Conservation (phyloP, 768 basidiomycete genomes). For the Boletus rufocinnamomeus region DNA sequence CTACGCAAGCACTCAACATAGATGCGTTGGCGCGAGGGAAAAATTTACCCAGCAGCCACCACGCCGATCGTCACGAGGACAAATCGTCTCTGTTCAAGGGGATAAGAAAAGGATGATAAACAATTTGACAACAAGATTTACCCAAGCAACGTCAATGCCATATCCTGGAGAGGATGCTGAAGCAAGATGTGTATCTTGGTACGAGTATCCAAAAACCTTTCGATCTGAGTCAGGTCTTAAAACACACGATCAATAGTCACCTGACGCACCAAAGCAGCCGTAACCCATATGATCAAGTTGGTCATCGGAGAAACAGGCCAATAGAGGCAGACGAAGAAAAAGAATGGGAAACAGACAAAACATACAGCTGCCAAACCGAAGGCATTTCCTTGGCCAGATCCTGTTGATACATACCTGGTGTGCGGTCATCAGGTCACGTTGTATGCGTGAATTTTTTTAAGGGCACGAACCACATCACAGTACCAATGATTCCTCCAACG, state of each 20-base stretch:
- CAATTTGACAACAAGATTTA: constrained; percentile 26
- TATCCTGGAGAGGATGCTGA: constrained; percentile 54
- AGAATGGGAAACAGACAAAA: constrained; percentile 69
- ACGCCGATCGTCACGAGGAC: constrained; percentile 73
- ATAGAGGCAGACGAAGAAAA: constrained; percentile 71
- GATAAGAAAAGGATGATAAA: background rate
- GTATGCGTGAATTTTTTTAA: background rate
- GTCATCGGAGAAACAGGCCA: constrained; percentile 74
- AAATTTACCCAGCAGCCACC: constrained; percentile 68
- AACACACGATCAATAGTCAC: background rate
- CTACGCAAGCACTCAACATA: constrained; percentile 35
- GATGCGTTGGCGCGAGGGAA: background rate
- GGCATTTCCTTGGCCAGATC: constrained; percentile 56
- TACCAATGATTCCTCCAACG: constrained; percentile 61
- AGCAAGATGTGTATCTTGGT: constrained; percentile 55
- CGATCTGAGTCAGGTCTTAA: background rate
- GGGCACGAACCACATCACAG: constrained; percentile 60
- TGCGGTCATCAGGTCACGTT: background rate
- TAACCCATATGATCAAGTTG: constrained; percentile 70
- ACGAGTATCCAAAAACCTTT: constrained; percentile 75
- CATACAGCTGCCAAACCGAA: constrained; percentile 72
- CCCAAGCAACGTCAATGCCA: constrained; percentile 75
- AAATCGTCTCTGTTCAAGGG: constrained; percentile 53
- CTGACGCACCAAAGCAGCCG: constrained; percentile 54
- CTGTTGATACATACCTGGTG: constrained; percentile 69